Evolutionary conservation across 2,329 filamentous ascomycete genomes (phyloP).

Genomic region (Cephalotrichum gorgonifer): DNA sequence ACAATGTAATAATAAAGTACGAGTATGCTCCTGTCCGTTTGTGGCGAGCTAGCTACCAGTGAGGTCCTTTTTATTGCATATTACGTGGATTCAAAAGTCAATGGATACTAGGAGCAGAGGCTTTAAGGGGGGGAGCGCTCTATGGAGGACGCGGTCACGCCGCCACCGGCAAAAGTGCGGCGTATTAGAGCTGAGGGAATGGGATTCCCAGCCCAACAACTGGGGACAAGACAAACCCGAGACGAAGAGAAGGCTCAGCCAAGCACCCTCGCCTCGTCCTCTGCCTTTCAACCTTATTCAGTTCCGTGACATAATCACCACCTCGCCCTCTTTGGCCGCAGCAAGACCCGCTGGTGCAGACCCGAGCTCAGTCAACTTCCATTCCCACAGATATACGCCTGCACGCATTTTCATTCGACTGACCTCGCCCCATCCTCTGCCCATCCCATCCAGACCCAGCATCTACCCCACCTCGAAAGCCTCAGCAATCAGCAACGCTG

Average conservation of each 20-base stretch:
- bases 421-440: background rate
- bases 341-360: background rate
- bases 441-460: background rate
- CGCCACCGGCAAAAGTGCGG: background rate
- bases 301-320: slow-evolving; percentile 3
- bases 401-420: background rate
- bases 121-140: background rate
- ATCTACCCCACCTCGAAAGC: background rate
- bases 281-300: background rate
- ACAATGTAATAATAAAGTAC: too few species aligned
- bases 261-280: background rate
- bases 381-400: background rate
- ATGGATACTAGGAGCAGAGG: background rate
- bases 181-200: background rate
- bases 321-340: background rate
- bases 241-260: background rate
- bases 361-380: background rate
- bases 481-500: background rate
- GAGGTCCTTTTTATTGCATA: background rate
- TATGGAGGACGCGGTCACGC: background rate
- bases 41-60: too few species aligned
- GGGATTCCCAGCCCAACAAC: background rate
- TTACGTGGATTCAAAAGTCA: background rate
- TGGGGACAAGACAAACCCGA: background rate
- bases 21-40: too few species aligned